Evolutionary conservation across 441 rosid species (phyloP), one percentile per base, ranked within the genome.

Genomic region (Iberis amara): DNA sequence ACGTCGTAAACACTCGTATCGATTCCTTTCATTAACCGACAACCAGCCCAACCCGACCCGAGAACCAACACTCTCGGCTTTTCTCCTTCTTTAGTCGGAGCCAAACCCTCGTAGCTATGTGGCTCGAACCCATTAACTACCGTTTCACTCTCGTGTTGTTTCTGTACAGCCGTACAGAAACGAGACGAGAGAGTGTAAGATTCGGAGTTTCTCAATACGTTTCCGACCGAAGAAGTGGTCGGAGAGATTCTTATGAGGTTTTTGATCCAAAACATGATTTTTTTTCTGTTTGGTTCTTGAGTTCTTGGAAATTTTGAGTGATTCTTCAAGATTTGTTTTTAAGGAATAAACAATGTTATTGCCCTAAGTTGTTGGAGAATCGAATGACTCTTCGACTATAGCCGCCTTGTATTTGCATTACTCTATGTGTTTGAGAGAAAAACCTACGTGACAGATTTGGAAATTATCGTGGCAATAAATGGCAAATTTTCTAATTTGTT

Each of bases 1-100:
- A 91, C 89, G 58, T 91, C 98, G 64, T 85, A 86, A 3, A 73
- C 13, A 1, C 44, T 49, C 8, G 98, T 79, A 64, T 91, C 94
- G 7, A 88, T 52, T n/a, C 77, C 94, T 74, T 88, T 85, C 91
- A 88, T 73, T 13, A 85, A 65, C 44, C 94, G 68, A 74, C 96
- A 83, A 30, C 86, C 98, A 0, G 98, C 98, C 98, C 98, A 91
- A 4, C 98, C 98, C 0, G 91, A 72, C 8, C 95, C 96, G 57
- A 83, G 57, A 23, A 91, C 94, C 62, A 88, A 78, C 64, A 82
- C 73, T 47, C 96, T 74, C 24, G 96, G 94, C 62, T 86, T 91
- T 68, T 88, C 89, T 2, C 52, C 64, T 0, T 66, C 44, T 62
- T 42, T 73, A 3, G 92, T 85, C 41, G 98, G 91, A 10, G 68